A percentile compares a stretch with the other conserved stretches of the same genome.
phyloP scores from a whole-genome alignment of 192 early-diverging fungal genomes.

The Backusella australiensis region DNA sequence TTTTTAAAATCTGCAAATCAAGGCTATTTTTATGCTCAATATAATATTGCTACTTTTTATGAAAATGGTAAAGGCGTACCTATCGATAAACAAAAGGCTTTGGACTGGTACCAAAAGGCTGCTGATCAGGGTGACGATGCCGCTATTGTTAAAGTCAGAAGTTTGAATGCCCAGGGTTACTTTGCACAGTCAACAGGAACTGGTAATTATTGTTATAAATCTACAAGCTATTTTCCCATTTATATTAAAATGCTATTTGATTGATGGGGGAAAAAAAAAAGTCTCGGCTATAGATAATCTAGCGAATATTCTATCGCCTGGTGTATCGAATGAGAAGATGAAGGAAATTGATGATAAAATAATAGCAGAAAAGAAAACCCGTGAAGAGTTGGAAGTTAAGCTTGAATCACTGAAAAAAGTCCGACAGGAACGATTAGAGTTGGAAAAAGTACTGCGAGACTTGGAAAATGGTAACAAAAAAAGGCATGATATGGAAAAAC shows the following conservation, averaged over 20 bases:
- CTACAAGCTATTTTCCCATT: background rate
- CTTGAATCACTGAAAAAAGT: background rate
- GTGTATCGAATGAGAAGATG: background rate
- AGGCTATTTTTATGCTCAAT: slow-evolving; percentile 79
- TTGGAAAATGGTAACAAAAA: background rate
- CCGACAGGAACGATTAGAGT: background rate
- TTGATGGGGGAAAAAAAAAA: background rate
- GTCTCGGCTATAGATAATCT: background rate
- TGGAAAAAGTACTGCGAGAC: background rate
- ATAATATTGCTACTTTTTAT: slow-evolving; percentile 77
- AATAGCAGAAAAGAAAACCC: background rate
- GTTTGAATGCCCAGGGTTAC: background rate
- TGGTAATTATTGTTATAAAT: background rate
- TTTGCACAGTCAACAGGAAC: background rate
- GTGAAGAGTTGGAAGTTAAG: background rate
- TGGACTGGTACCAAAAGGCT: slow-evolving; percentile 7
- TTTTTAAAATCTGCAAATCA: slow-evolving; percentile 64
- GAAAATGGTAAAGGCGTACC: slow-evolving; percentile 65
- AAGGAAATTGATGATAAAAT: background rate
- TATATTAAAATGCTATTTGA: background rate
- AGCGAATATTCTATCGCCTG: background rate
- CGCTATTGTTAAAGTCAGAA: background rate
- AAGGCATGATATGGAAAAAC: background rate
- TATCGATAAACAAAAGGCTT: slow-evolving; percentile 35
- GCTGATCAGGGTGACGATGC: slow-evolving; percentile 40